Conservation (phyloP, 495 filamentous ascomycete species). For the Cercophora sp. region DNA sequence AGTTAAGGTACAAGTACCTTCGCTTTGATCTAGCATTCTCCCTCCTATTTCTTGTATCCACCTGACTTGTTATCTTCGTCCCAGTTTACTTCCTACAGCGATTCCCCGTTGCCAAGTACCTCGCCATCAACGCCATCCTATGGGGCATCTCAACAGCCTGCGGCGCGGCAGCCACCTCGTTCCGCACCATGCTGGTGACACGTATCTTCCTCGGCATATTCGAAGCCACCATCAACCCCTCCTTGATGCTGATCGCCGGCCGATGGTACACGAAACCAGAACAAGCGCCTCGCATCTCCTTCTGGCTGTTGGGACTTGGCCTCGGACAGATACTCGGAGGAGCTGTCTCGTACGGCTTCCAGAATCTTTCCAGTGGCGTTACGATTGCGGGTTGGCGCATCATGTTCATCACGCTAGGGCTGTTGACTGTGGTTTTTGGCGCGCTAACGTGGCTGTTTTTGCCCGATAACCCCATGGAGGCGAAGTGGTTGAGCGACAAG, state of each 20-base stretch:
- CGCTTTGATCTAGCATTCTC: no score
- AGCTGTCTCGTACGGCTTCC: slow-evolving; percentile 56
- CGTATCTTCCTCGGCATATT: slow-evolving; percentile 59
- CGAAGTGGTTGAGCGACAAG: slow-evolving; percentile 43
- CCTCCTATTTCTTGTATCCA: no score
- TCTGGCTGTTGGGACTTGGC: slow-evolving; percentile 63
- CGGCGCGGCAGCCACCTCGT: slow-evolving; percentile 33
- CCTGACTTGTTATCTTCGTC: no score
- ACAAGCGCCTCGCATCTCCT: slow-evolving; percentile 55
- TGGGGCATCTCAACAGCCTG: slow-evolving; percentile 44
- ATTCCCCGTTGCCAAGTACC: slow-evolving; percentile 53
- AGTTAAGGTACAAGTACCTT: no score
- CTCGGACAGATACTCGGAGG: slow-evolving; percentile 61
- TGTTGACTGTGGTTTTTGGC: slow-evolving; percentile 50
- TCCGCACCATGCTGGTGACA: slow-evolving; percentile 36
- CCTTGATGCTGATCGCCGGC: slow-evolving; percentile 50
- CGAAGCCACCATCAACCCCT: slow-evolving; percentile 60
- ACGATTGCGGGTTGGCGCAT: slow-evolving; percentile 55
- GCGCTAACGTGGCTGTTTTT: slow-evolving; percentile 41
- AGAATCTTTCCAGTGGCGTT: slow-evolving; percentile 44
- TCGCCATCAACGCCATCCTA: slow-evolving; percentile 49
- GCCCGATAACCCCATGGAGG: slow-evolving; percentile 52
- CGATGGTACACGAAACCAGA: slow-evolving; percentile 63
- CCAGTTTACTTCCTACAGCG: slow-evolving; percentile 44
- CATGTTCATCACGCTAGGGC: slow-evolving; percentile 58